A percentile compares a stretch with the other conserved stretches of the same genome.
Conservation (phyloP, 495 filamentous ascomycete species). For the Daldinia concentrica region DNA sequence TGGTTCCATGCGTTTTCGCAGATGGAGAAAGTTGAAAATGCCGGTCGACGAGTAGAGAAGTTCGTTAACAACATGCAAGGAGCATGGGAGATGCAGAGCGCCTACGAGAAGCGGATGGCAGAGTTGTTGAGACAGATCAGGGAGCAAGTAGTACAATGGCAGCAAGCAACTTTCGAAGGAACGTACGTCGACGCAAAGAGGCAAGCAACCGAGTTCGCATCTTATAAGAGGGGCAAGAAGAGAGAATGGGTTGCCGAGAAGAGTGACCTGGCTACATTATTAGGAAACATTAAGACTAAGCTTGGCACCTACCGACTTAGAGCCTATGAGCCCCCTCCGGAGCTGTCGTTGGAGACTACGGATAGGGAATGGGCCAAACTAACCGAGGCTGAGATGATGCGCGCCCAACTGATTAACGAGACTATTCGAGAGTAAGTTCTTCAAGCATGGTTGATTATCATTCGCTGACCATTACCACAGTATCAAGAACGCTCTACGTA, state of each 20-base stretch:
- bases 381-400: constrained; percentile 80
- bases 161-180: constrained; percentile 81
- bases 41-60: constrained; percentile 94
- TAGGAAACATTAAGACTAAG: constrained; percentile 99
- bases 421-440: constrained; percentile 85
- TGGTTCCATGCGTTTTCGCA: constrained; percentile 99
- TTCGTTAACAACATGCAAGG: constrained; percentile 99
- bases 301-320: constrained; percentile 91
- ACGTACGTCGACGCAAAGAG: constrained; percentile 93
- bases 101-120: constrained; percentile 88
- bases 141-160: constrained; percentile 77
- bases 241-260: constrained; percentile 97
- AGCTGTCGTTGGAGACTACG: constrained; percentile 79
- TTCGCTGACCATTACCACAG: constrained; percentile 49
- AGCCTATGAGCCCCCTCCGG: constrained; percentile 86
- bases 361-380: constrained; percentile 83
- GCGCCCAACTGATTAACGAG: constrained; percentile 94
- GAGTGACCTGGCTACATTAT: constrained; percentile 87
- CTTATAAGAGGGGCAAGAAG: constrained; percentile 89
- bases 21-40: constrained; percentile 97
- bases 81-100: constrained; percentile 99
- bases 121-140: constrained; percentile 77
- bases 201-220: constrained; percentile 80
- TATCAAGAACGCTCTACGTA: constrained; percentile 94
- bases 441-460: neutral